phyloP scores from a whole-genome alignment of 257 asterid genomes.

The Ligustrum vulgare region DNA sequence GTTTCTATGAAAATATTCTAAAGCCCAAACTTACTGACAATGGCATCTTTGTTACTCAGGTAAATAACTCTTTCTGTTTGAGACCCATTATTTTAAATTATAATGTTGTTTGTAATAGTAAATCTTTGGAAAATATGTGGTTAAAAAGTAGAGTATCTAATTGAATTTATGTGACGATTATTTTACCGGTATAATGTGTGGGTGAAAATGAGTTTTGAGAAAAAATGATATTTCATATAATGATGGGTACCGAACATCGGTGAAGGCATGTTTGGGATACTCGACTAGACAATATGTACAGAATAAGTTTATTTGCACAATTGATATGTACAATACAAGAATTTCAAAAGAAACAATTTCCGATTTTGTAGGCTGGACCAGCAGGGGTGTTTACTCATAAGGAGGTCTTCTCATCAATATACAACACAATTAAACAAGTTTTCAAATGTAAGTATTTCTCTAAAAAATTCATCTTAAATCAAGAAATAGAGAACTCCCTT shows the following conservation, averaged over 20 bases:
- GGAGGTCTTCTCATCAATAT: conserved; percentile 92
- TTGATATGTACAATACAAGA: too few species aligned
- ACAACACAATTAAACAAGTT: conserved; percentile 91
- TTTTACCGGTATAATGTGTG: too few species aligned
- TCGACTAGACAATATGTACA: not conserved
- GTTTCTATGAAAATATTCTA: conserved; percentile 73
- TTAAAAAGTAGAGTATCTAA: too few species aligned
- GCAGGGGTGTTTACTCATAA: conserved; percentile 93
- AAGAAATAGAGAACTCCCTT: not conserved
- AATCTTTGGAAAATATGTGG: too few species aligned
- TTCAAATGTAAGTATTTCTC: conserved; percentile 70
- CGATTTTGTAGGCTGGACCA: conserved; percentile 74
- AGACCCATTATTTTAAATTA: too few species aligned
- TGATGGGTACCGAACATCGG: too few species aligned
- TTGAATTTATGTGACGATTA: too few species aligned
- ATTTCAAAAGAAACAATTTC: not conserved
- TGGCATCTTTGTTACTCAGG: conserved; percentile 96
- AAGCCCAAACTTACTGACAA: conserved; percentile 74
- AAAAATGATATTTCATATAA: too few species aligned
- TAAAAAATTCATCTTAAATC: not conserved
- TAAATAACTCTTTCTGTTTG: not conserved
- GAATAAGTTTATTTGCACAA: too few species aligned
- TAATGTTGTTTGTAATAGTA: too few species aligned
- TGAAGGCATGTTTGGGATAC: not conserved
- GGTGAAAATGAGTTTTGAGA: too few species aligned